Percentiles rank a stretch among this genome's conserved stretches.
Evolutionary conservation across 2,329 filamentous ascomycete genomes (phyloP).

Genomic region (Hypocrella siamensis): DNA sequence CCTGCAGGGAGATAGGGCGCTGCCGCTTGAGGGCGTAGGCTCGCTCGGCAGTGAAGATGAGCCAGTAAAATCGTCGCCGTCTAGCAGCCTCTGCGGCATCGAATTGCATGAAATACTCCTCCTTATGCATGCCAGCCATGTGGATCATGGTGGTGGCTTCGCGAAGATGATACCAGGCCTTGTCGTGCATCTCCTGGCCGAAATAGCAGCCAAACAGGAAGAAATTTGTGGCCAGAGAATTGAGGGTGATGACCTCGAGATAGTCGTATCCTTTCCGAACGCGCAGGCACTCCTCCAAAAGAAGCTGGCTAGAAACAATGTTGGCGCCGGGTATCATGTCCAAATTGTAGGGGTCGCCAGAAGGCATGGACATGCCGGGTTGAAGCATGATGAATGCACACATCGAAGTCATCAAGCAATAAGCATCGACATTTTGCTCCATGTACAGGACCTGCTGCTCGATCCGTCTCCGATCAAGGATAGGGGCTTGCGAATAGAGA

Average conservation of each 20-base stretch:
- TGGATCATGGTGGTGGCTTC: constrained; percentile 59
- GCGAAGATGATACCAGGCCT: constrained; percentile 65
- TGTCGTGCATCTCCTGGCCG: constrained; percentile 55
- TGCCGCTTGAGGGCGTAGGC: constrained; percentile 58
- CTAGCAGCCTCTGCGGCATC: constrained; percentile 45
- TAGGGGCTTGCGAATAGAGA: constrained; percentile 48
- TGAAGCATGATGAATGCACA: constrained; percentile 55
- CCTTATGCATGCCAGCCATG: constrained; percentile 44
- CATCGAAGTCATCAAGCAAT: constrained; percentile 48
- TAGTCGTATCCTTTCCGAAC: constrained; percentile 49
- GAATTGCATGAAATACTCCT: constrained; percentile 44
- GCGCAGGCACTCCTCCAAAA: constrained; percentile 52
- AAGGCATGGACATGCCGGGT: constrained; percentile 47
- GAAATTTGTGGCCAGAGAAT: constrained; percentile 56
- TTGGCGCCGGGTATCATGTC: constrained; percentile 43
- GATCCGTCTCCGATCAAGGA: constrained; percentile 41
- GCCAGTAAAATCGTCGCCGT: constrained; percentile 55
- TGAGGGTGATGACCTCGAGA: constrained; percentile 37
- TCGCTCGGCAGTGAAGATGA: constrained; percentile 56
- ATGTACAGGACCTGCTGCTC: constrained; percentile 44
- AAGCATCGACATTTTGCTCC: constrained; percentile 46
- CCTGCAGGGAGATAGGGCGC: constrained; percentile 53
- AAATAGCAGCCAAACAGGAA: constrained; percentile 63
- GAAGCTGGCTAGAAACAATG: constrained; percentile 46
- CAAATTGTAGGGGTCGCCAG: constrained; percentile 37